Evolutionary conservation across 2,329 filamentous ascomycete species (phyloP).

Genomic region (Colletotrichum eleusines): DNA sequence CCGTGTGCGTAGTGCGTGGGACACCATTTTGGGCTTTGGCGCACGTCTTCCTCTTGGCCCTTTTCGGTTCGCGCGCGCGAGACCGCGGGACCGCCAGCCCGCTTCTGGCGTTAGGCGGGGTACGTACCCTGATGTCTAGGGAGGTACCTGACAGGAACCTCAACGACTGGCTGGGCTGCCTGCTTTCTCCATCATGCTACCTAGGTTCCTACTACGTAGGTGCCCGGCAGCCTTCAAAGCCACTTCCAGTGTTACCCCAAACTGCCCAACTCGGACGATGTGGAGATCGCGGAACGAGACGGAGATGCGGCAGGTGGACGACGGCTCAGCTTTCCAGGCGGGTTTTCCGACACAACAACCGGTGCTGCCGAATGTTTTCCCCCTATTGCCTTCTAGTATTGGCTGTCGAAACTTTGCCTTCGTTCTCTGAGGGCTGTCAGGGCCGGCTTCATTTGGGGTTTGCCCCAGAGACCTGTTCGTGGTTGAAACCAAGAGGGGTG

Average conservation of each 20-base stretch:
- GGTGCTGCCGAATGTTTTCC: not conserved
- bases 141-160: slow-evolving; percentile 17
- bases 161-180: not conserved
- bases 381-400: not conserved
- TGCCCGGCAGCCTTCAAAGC: slow-evolving; percentile 27
- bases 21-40: slow-evolving; percentile 5
- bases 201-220: no score
- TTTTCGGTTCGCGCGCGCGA: not conserved
- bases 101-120: slow-evolving; percentile 21
- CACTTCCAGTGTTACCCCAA: slow-evolving; percentile 32
- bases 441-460: no score
- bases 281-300: slow-evolving; percentile 17
- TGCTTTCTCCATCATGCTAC: not conserved
- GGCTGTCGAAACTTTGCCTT: not conserved
- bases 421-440: not conserved
- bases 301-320: not conserved
- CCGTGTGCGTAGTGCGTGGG: not conserved
- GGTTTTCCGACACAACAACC: not conserved
- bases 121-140: slow-evolving; percentile 9
- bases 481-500: not conserved
- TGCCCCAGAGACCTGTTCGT: not conserved
- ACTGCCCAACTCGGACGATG: slow-evolving; percentile 11
- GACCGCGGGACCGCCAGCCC: slow-evolving; percentile 5
- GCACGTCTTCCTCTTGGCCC: not conserved
- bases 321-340: not conserved